These are phyloP conservation scores for Rhodomyrtus psidioides DNA, from an alignment of 441 rosid genomes.

Conservation along the genomic window DNA sequence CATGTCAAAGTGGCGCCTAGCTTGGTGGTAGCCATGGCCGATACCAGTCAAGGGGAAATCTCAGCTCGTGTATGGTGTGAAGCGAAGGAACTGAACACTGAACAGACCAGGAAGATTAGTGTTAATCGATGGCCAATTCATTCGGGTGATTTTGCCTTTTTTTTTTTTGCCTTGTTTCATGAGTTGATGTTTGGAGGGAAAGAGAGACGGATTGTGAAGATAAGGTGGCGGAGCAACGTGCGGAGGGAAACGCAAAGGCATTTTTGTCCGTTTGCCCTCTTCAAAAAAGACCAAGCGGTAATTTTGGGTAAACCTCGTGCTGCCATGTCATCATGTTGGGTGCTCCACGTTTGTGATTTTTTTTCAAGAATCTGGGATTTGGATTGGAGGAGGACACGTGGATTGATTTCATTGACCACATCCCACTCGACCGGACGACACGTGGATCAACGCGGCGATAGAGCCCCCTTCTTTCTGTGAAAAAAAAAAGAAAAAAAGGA, in stretches of 20 bases:
- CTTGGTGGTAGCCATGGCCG: slow-evolving; percentile 39
- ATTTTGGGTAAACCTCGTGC: background rate
- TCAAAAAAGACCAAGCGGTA: background rate
- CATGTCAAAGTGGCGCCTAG: slow-evolving; percentile 45
- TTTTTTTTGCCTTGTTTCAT: background rate
- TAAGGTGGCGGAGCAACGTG: slow-evolving; percentile 44
- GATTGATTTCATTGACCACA: background rate
- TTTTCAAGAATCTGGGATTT: background rate
- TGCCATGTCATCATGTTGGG: slow-evolving; percentile 21
- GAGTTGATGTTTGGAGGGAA: slow-evolving; percentile 35
- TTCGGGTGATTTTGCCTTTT: background rate
- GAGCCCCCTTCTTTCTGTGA: no score
- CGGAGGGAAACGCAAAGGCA: slow-evolving; percentile 43
- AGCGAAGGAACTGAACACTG: background rate
- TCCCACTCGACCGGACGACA: background rate
- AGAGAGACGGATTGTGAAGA: slow-evolving; percentile 22
- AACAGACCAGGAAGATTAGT: background rate
- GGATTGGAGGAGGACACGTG: background rate
- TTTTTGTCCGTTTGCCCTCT: background rate
- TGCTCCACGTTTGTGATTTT: background rate
- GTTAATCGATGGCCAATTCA: background rate
- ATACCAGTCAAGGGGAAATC: background rate
- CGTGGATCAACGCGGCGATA: background rate
- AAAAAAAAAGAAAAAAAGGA: no score
- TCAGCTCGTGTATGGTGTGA: background rate